These are phyloP conservation scores for Gracilariopsis chorda DNA, from an alignment of 23 red algal species.

Conservation along the genomic window DNA sequence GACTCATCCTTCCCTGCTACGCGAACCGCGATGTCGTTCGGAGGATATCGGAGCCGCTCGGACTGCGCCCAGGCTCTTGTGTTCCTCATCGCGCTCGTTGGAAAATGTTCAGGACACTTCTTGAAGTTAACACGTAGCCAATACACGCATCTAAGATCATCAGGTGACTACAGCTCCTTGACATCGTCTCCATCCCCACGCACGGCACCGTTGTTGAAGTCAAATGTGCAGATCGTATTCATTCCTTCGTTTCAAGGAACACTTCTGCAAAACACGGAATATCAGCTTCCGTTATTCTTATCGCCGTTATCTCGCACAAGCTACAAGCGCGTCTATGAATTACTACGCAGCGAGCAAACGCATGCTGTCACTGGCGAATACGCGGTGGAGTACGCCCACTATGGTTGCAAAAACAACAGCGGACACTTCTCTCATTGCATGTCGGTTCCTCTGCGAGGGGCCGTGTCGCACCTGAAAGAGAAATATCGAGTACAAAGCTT, in stretches of 20 bases:
- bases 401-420: neutral
- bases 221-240: neutral
- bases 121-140: neutral
- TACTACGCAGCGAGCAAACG: neutral
- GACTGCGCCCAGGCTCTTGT: no score
- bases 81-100: no score
- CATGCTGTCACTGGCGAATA: neutral
- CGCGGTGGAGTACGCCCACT: neutral
- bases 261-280: neutral
- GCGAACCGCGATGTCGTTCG: no score
- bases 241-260: neutral
- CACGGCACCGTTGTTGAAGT: neutral
- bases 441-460: neutral
- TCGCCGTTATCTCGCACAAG: neutral
- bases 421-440: neutral
- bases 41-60: no score
- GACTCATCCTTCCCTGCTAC: no score
- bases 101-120: neutral
- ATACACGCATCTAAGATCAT: neutral
- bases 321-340: neutral
- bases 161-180: neutral
- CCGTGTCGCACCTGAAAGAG: neutral
- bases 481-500: neutral
- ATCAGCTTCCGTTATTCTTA: neutral
- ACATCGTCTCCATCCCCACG: neutral